Evolutionary conservation across 2,329 filamentous ascomycete species (phyloP), one percentile per base, ranked within the genome.

Genomic region (Colletotrichum sp.): DNA sequence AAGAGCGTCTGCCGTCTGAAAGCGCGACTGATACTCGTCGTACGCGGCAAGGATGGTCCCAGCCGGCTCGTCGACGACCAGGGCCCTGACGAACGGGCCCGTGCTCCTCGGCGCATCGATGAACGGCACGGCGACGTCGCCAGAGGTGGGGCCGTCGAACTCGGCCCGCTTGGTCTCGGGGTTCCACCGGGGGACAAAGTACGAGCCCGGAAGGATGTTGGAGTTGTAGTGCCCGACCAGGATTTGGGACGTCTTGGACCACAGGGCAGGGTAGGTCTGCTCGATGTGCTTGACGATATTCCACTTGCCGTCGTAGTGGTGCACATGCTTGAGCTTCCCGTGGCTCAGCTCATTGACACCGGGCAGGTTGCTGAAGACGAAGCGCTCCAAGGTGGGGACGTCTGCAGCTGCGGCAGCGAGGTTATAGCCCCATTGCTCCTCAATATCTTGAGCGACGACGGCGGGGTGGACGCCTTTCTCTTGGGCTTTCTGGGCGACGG

Each of bases 391-490:
- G 5, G n/a, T 60, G 6, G 36, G n/a, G 4, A 57, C 14, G 10
- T 34, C 79, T 1, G 87, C 87, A 0, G 90, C 90, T 0, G 89
- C 90, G 74, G 90, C 87, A 3, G 86, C 88, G 24, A 92, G 88
- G 74, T 92, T 92, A 76, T 85, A 87, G 0, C 90, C 90, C 71
- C 91, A 87, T 13, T 83, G 82, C 7, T 86, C 80, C 80, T 92
- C 91, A 4, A 86, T 80, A 0, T 89, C 83, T 75, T 87, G 89
- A 80, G 13, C 85, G 86, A n/a, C 81, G 76, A 74, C 4, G 84
- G 86, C 69, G 0, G 30, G 9, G 4, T 60, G 18, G 12, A 34
- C 3, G 3, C 61, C 61, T 6, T 52, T 43, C 9, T 24, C 61
- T 13, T 21, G 61, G 5, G 36, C 72, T 16, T 24, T 32, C 82